A percentile compares a stretch with the other conserved stretches of the same genome.
Evolutionary conservation across 345 rosid genomes (phyloP).

Genomic region (Dipteronia dyeriana): DNA sequence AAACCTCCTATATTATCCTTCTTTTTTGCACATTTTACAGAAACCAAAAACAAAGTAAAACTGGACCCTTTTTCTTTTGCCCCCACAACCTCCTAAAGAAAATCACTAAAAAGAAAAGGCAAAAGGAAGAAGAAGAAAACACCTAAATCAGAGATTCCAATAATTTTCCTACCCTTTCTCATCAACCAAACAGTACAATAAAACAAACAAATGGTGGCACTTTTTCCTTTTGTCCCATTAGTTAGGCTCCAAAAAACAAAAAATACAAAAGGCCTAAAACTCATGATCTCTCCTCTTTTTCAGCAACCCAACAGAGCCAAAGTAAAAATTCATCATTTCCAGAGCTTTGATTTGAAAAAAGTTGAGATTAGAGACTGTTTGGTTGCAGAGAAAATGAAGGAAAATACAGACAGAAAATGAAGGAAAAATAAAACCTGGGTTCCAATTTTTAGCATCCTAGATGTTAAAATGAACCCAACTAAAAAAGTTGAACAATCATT

Average conservation of each 20-base stretch:
- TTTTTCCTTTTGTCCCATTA: constrained; percentile 21
- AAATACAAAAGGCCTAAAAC: constrained; percentile 8
- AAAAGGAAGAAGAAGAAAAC: background rate
- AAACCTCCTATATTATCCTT: background rate
- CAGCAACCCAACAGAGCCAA: background rate
- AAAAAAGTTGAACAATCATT: background rate
- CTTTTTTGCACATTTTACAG: background rate
- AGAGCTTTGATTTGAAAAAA: background rate
- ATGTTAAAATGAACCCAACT: background rate
- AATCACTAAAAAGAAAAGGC: background rate
- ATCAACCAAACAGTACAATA: constrained; percentile 9
- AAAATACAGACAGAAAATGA: background rate
- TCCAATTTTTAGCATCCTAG: background rate
- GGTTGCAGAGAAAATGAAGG: constrained; percentile 14
- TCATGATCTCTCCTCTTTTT: constrained; percentile 17
- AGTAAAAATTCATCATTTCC: background rate
- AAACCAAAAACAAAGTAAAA: background rate
- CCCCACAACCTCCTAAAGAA: constrained; percentile 6
- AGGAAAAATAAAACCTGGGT: background rate
- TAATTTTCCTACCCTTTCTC: constrained; percentile 5
- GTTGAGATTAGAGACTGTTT: background rate
- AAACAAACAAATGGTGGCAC: constrained; percentile 10
- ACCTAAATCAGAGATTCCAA: constrained; percentile 6
- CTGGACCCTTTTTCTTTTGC: background rate
- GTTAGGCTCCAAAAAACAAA: background rate